Conservation (phyloP, 768 basidiomycete genomes). For the Daedaleopsis nitida region DNA sequence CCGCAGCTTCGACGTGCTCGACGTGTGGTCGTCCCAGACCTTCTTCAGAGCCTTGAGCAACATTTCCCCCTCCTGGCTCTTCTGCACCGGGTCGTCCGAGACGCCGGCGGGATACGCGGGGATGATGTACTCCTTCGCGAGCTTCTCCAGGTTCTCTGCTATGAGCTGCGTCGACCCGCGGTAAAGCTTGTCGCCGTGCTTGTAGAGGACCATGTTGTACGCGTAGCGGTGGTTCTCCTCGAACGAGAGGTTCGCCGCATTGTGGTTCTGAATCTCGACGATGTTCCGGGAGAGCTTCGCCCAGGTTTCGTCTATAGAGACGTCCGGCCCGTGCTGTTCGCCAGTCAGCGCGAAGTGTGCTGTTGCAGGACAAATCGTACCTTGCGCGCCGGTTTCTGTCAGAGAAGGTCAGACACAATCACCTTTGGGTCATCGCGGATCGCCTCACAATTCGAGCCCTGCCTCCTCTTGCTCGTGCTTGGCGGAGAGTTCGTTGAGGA, state of each 20-base stretch:
- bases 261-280: constrained; percentile 92
- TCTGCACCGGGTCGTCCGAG: constrained; percentile 67
- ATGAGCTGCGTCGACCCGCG: constrained; percentile 81
- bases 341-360: constrained; percentile 3
- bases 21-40: constrained; percentile 93
- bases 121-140: constrained; percentile 75
- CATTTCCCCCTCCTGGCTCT: constrained; percentile 81
- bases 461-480: constrained; percentile 35
- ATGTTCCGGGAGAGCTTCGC: constrained; percentile 80
- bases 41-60: constrained; percentile 80
- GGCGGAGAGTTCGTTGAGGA: constrained; percentile 15
- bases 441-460: constrained; percentile 40
- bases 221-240: constrained; percentile 94
- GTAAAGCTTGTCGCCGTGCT: constrained; percentile 84
- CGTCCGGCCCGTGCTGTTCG: constrained; percentile 66
- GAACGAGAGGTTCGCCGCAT: constrained; percentile 84
- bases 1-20: constrained; percentile 84
- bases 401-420: constrained; percentile 15
- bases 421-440: constrained; percentile 26
- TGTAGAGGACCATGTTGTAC: constrained; percentile 91
- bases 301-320: constrained; percentile 87
- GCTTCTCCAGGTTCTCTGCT: constrained; percentile 75
- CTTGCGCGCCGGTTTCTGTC: constrained; percentile 49
- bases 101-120: constrained; percentile 82
- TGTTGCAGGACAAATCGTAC: constrained; percentile 31